These are phyloP conservation scores for Circinella umbellata DNA, from an alignment of 371 early-diverging fungal genomes.

Conservation along the genomic window DNA sequence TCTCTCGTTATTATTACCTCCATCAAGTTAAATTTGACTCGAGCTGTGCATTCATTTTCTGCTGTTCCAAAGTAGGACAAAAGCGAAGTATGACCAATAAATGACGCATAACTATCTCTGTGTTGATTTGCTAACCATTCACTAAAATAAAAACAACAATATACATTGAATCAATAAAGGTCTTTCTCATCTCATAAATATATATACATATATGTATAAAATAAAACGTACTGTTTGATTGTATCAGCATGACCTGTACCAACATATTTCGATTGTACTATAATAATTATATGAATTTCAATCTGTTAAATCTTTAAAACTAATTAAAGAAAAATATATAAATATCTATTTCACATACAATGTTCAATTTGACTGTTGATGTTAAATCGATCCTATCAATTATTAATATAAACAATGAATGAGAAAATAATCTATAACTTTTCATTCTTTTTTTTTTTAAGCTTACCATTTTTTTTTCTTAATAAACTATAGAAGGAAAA, in stretches of 20 bases:
- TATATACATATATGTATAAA: no score
- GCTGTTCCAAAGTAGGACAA: constrained; percentile 81
- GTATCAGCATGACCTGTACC: constrained; percentile 96
- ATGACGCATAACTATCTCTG: constrained; percentile 83
- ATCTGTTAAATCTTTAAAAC: background rate
- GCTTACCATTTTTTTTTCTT: background rate
- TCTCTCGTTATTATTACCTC: constrained; percentile 55
- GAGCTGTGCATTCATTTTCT: constrained; percentile 83
- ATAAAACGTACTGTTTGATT: constrained; percentile 76
- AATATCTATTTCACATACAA: constrained; percentile 37
- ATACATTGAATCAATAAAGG: background rate
- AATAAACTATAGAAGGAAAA: no score
- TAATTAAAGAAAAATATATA: background rate
- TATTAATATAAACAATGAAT: background rate
- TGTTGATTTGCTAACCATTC: constrained; percentile 89
- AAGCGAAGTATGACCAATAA: constrained; percentile 78
- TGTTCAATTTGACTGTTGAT: constrained; percentile 86
- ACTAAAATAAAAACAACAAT: constrained; percentile 39
- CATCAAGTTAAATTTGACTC: constrained; percentile 73
- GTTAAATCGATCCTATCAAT: constrained; percentile 69
- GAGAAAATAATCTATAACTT: background rate
- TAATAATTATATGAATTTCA: background rate
- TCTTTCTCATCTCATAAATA: no score
- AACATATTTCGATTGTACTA: constrained; percentile 87
- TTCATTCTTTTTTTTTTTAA: no score